These are phyloP conservation scores for Alternaria sp. DNA, from an alignment of 2,329 filamentous ascomycete species.

Conservation along the genomic window DNA sequence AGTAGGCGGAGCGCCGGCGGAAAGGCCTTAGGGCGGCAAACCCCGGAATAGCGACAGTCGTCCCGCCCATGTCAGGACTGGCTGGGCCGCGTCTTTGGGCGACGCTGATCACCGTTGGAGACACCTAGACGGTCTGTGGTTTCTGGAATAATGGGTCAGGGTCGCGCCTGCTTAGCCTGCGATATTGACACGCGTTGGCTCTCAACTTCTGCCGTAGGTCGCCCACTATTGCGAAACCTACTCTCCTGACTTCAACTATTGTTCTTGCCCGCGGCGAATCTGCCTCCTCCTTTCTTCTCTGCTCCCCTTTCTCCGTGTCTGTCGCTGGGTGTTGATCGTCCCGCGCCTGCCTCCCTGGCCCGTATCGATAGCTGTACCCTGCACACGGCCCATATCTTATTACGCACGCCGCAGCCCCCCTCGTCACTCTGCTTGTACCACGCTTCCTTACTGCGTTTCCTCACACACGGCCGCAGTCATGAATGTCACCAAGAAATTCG, in stretches of 20 bases:
- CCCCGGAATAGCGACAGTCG: constrained; percentile 7
- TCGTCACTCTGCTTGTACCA: constrained; percentile 15
- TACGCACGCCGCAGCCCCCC: constrained; percentile 22
- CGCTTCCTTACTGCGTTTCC: constrained; percentile 4
- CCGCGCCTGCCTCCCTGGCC: constrained; percentile 24
- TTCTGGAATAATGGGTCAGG: constrained; percentile 19
- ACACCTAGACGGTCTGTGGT: constrained; percentile 5
- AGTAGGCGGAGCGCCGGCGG: constrained; percentile 11
- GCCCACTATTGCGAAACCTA: constrained; percentile 14
- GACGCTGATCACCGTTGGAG: constrained; percentile 15
- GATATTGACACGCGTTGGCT: constrained; percentile 19
- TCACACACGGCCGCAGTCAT: constrained; percentile 48
- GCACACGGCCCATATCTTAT: constrained; percentile 27
- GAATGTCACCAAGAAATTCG: constrained; percentile 86
- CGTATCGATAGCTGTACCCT: constrained; percentile 29
- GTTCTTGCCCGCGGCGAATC: neutral
- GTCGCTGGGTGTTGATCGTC: constrained; percentile 12
- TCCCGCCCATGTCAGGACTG: constrained; percentile 8
- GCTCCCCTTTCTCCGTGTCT: neutral
- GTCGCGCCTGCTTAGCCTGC: constrained; percentile 13
- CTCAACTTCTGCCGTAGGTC: constrained; percentile 6
- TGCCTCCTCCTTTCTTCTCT: neutral
- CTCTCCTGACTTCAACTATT: neutral
- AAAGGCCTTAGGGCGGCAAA: constrained; percentile 12
- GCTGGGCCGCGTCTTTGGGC: constrained; percentile 4